Percentiles rank a stretch among this genome's conserved stretches.
Conservation (phyloP, 768 basidiomycete genomes). For the Russula ochroleuca region DNA sequence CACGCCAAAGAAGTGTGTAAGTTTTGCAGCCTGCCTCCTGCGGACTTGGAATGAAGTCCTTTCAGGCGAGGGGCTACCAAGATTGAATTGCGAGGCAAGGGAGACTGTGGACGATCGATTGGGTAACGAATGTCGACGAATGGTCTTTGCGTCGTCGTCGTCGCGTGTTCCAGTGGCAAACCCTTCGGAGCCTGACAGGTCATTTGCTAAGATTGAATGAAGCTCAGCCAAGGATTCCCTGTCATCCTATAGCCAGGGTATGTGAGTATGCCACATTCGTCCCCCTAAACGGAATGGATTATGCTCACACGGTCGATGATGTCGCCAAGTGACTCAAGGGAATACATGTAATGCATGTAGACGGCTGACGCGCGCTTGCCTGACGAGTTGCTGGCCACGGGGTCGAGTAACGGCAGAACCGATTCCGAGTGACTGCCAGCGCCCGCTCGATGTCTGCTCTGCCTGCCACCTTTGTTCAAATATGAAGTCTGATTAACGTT, state of each 20-base stretch:
- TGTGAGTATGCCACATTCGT: constrained; percentile 6
- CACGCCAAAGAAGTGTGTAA: constrained; percentile 84
- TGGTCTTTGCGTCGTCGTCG: constrained; percentile 13
- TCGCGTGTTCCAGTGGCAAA: constrained; percentile 22
- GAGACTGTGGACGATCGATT: constrained; percentile 58
- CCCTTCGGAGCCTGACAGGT: constrained; percentile 14
- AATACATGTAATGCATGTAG: constrained; percentile 76
- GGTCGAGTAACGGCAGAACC: constrained; percentile 43
- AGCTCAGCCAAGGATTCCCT: constrained; percentile 67
- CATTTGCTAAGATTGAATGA: constrained; percentile 56
- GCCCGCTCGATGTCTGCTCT: constrained; percentile 38
- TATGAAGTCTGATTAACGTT: constrained; percentile 54
- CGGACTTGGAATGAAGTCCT: constrained; percentile 62
- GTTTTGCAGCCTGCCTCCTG: constrained; percentile 72
- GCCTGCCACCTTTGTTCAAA: constrained; percentile 34
- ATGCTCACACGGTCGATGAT: constrained; percentile 68
- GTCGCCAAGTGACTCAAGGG: constrained; percentile 73
- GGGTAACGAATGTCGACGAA: constrained; percentile 51
- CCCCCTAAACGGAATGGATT: constrained; percentile 19
- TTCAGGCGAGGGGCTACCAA: constrained; percentile 40
- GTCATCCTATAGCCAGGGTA: constrained; percentile 54
- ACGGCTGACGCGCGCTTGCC: constrained; percentile 35
- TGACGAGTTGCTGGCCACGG: constrained; percentile 12
- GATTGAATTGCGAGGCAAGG: constrained; percentile 48
- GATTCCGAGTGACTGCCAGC: constrained; percentile 54